Evolutionary conservation across 2,329 filamentous ascomycete species (phyloP).

Genomic region (Teratosphaeria gauchensis): DNA sequence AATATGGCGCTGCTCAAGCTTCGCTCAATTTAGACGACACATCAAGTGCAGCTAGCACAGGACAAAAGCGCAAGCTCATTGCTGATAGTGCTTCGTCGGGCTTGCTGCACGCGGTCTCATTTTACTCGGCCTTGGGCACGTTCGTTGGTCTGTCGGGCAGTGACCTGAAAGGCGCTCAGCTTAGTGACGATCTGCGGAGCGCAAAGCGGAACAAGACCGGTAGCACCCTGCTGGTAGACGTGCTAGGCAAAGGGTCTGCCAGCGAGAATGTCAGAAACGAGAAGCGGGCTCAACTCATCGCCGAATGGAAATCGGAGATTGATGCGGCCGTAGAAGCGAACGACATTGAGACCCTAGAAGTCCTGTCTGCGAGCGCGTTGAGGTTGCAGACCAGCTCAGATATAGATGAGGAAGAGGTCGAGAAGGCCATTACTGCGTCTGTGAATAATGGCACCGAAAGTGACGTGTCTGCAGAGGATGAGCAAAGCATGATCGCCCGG

Average conservation of each 20-base stretch:
- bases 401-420: constrained; percentile 1
- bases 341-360: constrained; percentile 19
- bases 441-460: not conserved
- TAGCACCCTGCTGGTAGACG: constrained; percentile 58
- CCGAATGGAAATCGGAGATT: constrained; percentile 20
- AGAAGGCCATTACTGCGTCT: constrained; percentile 1
- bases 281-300: constrained; percentile 13
- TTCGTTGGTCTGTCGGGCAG: constrained; percentile 56
- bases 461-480: constrained; percentile 3
- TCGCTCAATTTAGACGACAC: constrained; percentile 25
- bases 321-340: constrained; percentile 13
- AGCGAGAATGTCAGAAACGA: constrained; percentile 2
- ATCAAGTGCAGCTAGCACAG: not conserved
- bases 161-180: constrained; percentile 57
- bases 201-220: constrained; percentile 29
- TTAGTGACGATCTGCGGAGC: constrained; percentile 22
- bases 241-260: constrained; percentile 55
- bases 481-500: not conserved
- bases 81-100: constrained; percentile 3
- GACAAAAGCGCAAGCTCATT: constrained; percentile 8
- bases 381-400: not conserved
- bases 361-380: constrained; percentile 19
- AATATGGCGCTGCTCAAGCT: constrained; percentile 47
- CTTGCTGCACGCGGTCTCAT: constrained; percentile 27
- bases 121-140: constrained; percentile 57